phyloP scores from a whole-genome alignment of 2,329 filamentous ascomycete species.

The Xylariaceae sp. region DNA sequence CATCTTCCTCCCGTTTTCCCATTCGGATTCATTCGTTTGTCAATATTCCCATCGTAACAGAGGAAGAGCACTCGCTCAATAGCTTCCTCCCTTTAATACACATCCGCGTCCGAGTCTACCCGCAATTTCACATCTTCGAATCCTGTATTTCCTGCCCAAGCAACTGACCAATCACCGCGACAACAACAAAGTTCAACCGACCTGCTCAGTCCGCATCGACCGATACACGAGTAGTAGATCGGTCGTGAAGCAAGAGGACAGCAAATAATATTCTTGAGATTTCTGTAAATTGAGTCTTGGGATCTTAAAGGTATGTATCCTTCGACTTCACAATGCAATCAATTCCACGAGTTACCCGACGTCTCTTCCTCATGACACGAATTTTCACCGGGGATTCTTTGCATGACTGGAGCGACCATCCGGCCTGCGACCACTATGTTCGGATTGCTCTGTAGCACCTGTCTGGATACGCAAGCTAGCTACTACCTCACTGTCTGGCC shows the following conservation, averaged over 20 bases:
- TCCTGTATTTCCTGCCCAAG: conserved; percentile 14
- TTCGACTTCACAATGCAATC: neutral
- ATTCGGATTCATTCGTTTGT: conserved; percentile 44
- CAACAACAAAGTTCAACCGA: conserved; percentile 1
- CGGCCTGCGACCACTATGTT: neutral
- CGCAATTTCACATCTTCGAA: conserved; percentile 18
- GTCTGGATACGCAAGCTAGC: neutral
- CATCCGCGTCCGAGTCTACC: conserved; percentile 17
- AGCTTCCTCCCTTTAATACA: conserved; percentile 42
- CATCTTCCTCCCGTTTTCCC: conserved; percentile 32
- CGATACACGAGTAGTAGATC: conserved; percentile 9
- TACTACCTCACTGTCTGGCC: neutral
- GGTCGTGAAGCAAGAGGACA: neutral
- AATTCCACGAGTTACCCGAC: neutral
- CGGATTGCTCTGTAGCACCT: neutral
- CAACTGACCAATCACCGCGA: conserved; percentile 8
- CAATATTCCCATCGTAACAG: conserved; percentile 37
- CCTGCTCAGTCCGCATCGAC: neutral
- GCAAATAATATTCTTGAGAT: conserved; percentile 11
- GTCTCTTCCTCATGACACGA: no score
- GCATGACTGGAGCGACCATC: neutral
- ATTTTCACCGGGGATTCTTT: neutral
- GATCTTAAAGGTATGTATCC: conserved; percentile 7
- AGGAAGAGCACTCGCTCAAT: conserved; percentile 41
- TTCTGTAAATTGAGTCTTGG: conserved; percentile 22